Evolutionary conservation across 1,139 yeast species (phyloP), one percentile per base, ranked within the genome.

Genomic region (Magnusiomyces magnusii): DNA sequence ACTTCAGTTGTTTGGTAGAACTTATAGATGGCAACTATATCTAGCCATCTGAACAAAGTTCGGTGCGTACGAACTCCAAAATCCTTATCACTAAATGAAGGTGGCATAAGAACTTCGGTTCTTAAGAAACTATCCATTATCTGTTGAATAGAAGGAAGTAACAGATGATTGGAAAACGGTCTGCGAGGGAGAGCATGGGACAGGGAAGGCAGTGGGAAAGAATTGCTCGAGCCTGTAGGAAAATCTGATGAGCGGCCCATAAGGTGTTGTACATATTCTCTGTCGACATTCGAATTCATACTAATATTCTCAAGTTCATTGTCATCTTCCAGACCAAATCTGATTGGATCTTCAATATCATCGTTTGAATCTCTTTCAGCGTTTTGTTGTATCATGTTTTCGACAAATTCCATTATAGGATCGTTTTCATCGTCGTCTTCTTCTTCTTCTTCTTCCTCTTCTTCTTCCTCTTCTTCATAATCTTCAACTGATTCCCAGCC

Each of bases 271-370:
- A 51, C 61, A 28, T 27, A 53, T 9, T 39, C 64, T 67, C 15
- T 75, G 50, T 70, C 75, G 41, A 75, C 77, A 42, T 69, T 71
- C 41, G 69, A 58, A 31, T 31, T 31, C 36, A 31, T 31, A 31
- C 7, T 31, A 7, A 31, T 13, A 31, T 13, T 7, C 10, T 7
- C 13, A 25, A 47, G 25, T 9, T 47, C 51, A 19, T 44, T 17
- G 25, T 21, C 21, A 13, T 13, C 21, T 3, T 44, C 49, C 17
- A 21, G 21, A 19, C 21, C 9, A n/a, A n/a, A n/a, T n/a, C n/a
- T n/a, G 49, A n/a, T 21, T n/a, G 49, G 13, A 13, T 24, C 3
- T n/a, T 25, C 51, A 47, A 47, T 24, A 31, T 58, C 61, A n/a
- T 59, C 62, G 25, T 60, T 64, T 19, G 61, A 62, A 3, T 60